Evolutionary conservation across 495 filamentous ascomycete genomes (phyloP).

Genomic region (Daldinia vernicosa): DNA sequence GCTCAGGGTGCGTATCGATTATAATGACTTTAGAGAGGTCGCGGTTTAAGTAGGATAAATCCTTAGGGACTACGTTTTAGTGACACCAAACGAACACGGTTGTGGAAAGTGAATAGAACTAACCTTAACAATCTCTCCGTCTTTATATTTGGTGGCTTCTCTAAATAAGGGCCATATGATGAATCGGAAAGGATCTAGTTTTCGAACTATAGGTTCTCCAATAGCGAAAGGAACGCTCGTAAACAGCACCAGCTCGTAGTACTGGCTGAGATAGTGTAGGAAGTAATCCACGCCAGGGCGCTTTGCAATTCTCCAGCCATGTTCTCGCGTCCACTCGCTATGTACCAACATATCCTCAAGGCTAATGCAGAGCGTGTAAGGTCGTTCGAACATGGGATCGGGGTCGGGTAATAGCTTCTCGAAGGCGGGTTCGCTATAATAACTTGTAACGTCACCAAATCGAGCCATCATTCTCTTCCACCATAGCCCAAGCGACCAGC

Average conservation of each 20-base stretch:
- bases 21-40: conserved; percentile 93
- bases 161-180: conserved; percentile 95
- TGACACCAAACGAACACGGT: conserved; percentile 2
- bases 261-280: conserved; percentile 91
- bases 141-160: conserved; percentile 93
- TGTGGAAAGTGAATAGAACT: conserved; percentile 28
- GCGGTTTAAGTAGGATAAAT: conserved; percentile 94
- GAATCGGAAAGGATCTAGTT: conserved; percentile 95
- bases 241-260: conserved; percentile 97
- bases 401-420: conserved; percentile 90
- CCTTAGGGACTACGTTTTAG: conserved; percentile 58
- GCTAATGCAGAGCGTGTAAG: conserved; percentile 92
- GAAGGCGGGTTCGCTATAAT: conserved; percentile 97
- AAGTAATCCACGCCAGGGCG: conserved; percentile 97
- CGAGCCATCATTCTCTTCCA: conserved; percentile 81
- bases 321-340: conserved; percentile 90
- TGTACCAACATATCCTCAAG: conserved; percentile 94
- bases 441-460: conserved; percentile 74
- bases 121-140: conserved; percentile 97
- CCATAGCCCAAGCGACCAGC: conserved; percentile 69
- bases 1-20: conserved; percentile 82
- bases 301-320: conserved; percentile 96
- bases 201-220: conserved; percentile 86
- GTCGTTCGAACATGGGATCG: conserved; percentile 79
- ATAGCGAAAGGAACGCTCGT: conserved; percentile 82